These are phyloP conservation scores for Colletotrichum orchidophilum DNA, from an alignment of 2,329 filamentous ascomycete species.

Conservation along the genomic window DNA sequence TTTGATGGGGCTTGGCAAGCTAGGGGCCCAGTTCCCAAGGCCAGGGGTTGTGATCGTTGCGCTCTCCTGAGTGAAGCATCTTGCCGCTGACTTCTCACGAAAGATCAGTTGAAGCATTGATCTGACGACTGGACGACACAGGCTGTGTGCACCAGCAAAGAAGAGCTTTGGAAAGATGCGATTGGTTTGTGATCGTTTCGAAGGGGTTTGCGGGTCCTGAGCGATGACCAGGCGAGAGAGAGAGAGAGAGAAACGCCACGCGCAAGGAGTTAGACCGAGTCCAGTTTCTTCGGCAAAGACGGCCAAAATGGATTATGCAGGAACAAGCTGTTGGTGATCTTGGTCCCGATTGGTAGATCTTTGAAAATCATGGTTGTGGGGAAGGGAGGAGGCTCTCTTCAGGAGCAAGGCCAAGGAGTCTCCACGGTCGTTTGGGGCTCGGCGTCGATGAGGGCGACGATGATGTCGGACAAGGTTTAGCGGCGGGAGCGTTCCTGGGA, in stretches of 20 bases:
- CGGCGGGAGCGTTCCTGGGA: slow-evolving; percentile 30
- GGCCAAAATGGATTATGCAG: slow-evolving; percentile 14
- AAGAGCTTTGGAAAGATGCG: slow-evolving; percentile 22
- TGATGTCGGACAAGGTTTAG: slow-evolving; percentile 22
- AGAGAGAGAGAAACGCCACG: slow-evolving; percentile 19
- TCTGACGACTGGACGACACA: slow-evolving; percentile 22
- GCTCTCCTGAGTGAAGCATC: slow-evolving; percentile 13
- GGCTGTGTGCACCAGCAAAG: neutral
- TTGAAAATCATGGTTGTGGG: slow-evolving; percentile 11
- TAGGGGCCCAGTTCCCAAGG: slow-evolving; percentile 5
- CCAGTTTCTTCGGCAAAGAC: slow-evolving; percentile 21
- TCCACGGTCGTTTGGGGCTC: slow-evolving; percentile 21
- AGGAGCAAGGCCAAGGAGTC: slow-evolving; percentile 12
- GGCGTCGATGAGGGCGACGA: slow-evolving; percentile 22
- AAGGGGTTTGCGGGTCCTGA: slow-evolving; percentile 21
- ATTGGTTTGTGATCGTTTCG: slow-evolving; percentile 28
- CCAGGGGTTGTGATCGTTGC: slow-evolving; percentile 11
- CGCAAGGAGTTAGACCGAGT: neutral
- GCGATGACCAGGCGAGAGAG: slow-evolving; percentile 5
- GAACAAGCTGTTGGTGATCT: slow-evolving; percentile 21
- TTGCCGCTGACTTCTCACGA: slow-evolving; percentile 16
- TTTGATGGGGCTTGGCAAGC: slow-evolving; percentile 30
- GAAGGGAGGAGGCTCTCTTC: slow-evolving; percentile 15
- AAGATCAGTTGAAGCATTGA: slow-evolving; percentile 33
- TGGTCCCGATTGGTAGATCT: slow-evolving; percentile 29